Base-by-base conservation (phyloP, 192 early-diverging fungal species). In the Coemansia sp. region DNA sequence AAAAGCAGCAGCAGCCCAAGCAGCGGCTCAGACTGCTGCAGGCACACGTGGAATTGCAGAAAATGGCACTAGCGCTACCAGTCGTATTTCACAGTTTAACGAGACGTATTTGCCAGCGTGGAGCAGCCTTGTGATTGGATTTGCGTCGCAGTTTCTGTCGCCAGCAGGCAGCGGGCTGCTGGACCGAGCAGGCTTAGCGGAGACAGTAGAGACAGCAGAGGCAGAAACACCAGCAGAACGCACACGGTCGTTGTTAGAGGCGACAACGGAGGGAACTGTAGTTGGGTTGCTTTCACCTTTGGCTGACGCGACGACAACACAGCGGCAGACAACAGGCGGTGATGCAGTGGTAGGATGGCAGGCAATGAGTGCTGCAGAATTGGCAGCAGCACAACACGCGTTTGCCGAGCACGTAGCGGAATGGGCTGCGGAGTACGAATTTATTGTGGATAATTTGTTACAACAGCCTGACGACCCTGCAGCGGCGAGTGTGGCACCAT, bases 101-200 rank as follows among this genome's bases (percentile, higher is more conserved):
- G 27, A 63, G 11, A 31, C 64, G 20, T 82, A 76, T 32, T 50
- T 82, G 71, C 75, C 80, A 0, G 64, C 70, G 46, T 82, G 80
- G 80, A 82, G 68, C 66, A 74, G 71, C 30, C 54, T 76, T 51
- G 74, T 82, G 14, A 61, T 82, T 55, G 79, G 79, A 6, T 82
- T 82, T 68, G 74, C 71, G 6, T 82, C 74, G 70, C 79, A 82
- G 71, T 82, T 82, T 70, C 58, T 82, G 31, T 74, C 79, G 30
- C 79, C 79, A 0, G 68, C 78, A 24, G 69, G 72, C 14, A 80
- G 72, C 52, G 78, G 78, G 42, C 57, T 75, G 20, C 59, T 80
- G 2, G 78, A 80, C 23, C 61, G 65, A 46, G 19, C 31, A 10
- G 23, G 7, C 27, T 3, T 21, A 22, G 36, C 58, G 14, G 36